Conservation (phyloP, 2,329 filamentous ascomycete species). For the Cladophialophora psammophila region DNA sequence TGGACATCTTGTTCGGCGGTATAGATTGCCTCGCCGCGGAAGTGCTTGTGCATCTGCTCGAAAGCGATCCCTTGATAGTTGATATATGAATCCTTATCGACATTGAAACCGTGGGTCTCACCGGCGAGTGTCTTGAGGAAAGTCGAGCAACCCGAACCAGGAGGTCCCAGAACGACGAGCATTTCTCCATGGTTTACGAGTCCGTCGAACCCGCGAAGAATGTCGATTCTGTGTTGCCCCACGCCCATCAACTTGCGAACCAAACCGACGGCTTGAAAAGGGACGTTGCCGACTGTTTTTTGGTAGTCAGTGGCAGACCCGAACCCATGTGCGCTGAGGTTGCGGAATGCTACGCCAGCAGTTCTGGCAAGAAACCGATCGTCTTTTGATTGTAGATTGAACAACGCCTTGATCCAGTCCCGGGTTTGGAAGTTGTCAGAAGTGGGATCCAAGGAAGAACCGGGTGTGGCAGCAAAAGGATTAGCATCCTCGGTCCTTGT, state of each 20-base stretch:
- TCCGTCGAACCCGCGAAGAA: conserved; percentile 54
- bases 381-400: conserved; percentile 51
- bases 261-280: conserved; percentile 47
- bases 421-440: conserved; percentile 55
- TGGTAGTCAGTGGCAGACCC: conserved; percentile 49
- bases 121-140: conserved; percentile 84
- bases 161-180: conserved; percentile 51
- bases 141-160: conserved; percentile 71
- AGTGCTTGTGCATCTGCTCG: conserved; percentile 68
- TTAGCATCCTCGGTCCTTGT: conserved; percentile 28
- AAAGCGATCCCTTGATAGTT: conserved; percentile 72
- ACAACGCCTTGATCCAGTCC: conserved; percentile 57
- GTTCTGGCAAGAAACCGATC: conserved; percentile 48
- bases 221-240: conserved; percentile 60
- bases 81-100: conserved; percentile 74
- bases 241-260: conserved; percentile 43
- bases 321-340: conserved; percentile 50
- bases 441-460: conserved; percentile 53
- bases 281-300: conserved; percentile 53
- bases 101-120: conserved; percentile 79
- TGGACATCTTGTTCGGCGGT: conserved; percentile 84
- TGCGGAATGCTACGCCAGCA: conserved; percentile 51
- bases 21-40: conserved; percentile 85
- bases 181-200: conserved; percentile 45
- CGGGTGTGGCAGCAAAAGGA: conserved; percentile 40